A percentile compares a stretch with the other conserved stretches of the same genome.
phyloP scores from a whole-genome alignment of 371 early-diverging fungal species.

The Actinomortierella ambigua region DNA sequence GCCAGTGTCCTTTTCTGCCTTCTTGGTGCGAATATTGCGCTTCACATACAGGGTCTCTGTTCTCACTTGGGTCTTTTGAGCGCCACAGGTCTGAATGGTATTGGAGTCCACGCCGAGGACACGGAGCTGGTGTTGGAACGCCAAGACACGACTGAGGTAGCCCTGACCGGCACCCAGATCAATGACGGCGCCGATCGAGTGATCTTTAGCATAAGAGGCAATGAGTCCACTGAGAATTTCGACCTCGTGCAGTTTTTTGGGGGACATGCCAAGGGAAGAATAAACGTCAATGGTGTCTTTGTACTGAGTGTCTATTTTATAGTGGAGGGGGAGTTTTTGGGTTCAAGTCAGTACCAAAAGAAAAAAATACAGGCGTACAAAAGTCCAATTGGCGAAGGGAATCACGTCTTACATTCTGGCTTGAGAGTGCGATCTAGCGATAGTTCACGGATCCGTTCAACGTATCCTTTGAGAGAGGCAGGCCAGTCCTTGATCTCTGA shows the following conservation, averaged over 20 bases:
- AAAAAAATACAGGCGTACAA: neutral
- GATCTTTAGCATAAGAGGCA: slow-evolving; percentile 50
- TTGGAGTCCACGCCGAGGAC: slow-evolving; percentile 85
- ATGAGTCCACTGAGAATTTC: slow-evolving; percentile 63
- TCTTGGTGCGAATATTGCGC: slow-evolving; percentile 18
- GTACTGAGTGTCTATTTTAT: slow-evolving; percentile 28
- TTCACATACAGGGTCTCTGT: slow-evolving; percentile 52
- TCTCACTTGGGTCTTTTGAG: slow-evolving; percentile 64
- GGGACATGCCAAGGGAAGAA: slow-evolving; percentile 70
- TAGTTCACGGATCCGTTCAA: slow-evolving; percentile 22
- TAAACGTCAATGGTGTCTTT: slow-evolving; percentile 41
- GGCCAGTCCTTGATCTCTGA: slow-evolving; percentile 31
- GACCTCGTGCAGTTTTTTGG: slow-evolving; percentile 80
- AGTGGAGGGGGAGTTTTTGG: too few species aligned
- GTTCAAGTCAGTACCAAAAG: neutral
- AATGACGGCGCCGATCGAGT: slow-evolving; percentile 53
- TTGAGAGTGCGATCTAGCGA: slow-evolving; percentile 39
- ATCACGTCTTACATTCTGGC: slow-evolving; percentile 25
- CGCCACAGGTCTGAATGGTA: slow-evolving; percentile 80
- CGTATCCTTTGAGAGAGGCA: slow-evolving; percentile 34
- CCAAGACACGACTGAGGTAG: slow-evolving; percentile 76
- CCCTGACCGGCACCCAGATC: slow-evolving; percentile 82
- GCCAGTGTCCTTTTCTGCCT: neutral
- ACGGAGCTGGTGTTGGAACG: slow-evolving; percentile 67
- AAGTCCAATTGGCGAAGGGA: neutral